Conservation (phyloP, 2,329 filamentous ascomycete genomes). For the Hypoxylon sp. region DNA sequence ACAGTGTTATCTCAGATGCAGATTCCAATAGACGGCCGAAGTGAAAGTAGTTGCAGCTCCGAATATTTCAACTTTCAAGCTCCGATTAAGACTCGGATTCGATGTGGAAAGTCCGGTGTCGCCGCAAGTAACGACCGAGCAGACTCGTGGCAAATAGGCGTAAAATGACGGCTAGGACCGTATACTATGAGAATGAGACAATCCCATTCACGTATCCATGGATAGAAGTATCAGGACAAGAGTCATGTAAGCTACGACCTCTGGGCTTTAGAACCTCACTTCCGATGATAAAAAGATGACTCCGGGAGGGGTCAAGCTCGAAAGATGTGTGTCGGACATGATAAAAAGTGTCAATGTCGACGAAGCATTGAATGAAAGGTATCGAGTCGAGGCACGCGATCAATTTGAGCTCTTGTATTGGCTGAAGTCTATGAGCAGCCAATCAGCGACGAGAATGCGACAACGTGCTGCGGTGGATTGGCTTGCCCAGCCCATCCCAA, state of each 20-base stretch:
- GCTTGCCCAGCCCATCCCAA: slow-evolving; percentile 34
- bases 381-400: slow-evolving; percentile 53
- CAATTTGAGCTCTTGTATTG: slow-evolving; percentile 52
- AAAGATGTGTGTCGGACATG: slow-evolving; percentile 37
- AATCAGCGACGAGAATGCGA: slow-evolving; percentile 40
- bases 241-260: slow-evolving; percentile 1
- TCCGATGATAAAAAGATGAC: slow-evolving; percentile 27
- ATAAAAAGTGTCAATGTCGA: slow-evolving; percentile 38
- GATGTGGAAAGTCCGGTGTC: slow-evolving; percentile 14
- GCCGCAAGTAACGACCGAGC: neutral
- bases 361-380: slow-evolving; percentile 44
- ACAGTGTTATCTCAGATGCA: slow-evolving; percentile 6
- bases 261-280: slow-evolving; percentile 1
- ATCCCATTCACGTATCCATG: slow-evolving; percentile 18
- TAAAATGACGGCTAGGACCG: slow-evolving; percentile 16
- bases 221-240: slow-evolving; percentile 14
- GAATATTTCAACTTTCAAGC: slow-evolving; percentile 5
- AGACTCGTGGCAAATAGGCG: slow-evolving; percentile 19
- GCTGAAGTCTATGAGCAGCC: slow-evolving; percentile 38
- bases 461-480: slow-evolving; percentile 52
- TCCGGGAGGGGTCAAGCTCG: slow-evolving; percentile 25
- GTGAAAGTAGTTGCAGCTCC: slow-evolving; percentile 2
- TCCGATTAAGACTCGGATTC: slow-evolving; percentile 7
- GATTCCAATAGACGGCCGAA: slow-evolving; percentile 1
- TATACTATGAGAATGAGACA: slow-evolving; percentile 15